Evolutionary conservation across 202 grass and related monocot genomes (phyloP).

Genomic region (Brachypodium distachyon): DNA sequence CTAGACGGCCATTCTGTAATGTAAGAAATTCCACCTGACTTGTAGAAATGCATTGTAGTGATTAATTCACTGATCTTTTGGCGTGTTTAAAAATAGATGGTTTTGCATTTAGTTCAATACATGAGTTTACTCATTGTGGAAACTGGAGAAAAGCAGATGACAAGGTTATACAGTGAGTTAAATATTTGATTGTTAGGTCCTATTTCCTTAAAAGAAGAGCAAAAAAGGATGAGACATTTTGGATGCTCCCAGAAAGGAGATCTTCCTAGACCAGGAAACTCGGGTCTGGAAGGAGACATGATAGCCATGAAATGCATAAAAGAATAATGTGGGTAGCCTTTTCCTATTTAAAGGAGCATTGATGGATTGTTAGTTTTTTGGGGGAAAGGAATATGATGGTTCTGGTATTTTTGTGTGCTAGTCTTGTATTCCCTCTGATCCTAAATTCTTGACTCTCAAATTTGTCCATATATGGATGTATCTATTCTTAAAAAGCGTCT

Average conservation of each 20-base stretch:
- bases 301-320: background rate
- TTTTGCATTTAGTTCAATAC: background rate
- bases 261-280: background rate
- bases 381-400: background rate
- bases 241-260: background rate
- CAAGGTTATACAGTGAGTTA: background rate
- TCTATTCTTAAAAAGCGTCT: no score
- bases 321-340: no score
- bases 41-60: background rate
- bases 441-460: no score
- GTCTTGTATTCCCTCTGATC: no score
- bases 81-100: background rate
- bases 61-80: background rate
- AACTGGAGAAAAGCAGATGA: background rate
- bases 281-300: background rate
- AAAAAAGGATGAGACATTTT: background rate
- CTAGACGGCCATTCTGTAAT: conserved; percentile 67
- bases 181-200: background rate
- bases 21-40: conserved; percentile 31
- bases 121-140: background rate
- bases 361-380: background rate
- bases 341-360: background rate
- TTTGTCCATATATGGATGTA: no score
- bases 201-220: background rate
- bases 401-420: background rate